Evolutionary conservation across 192 early-diverging fungal species (phyloP).

Genomic region (Coemansia sp.): DNA sequence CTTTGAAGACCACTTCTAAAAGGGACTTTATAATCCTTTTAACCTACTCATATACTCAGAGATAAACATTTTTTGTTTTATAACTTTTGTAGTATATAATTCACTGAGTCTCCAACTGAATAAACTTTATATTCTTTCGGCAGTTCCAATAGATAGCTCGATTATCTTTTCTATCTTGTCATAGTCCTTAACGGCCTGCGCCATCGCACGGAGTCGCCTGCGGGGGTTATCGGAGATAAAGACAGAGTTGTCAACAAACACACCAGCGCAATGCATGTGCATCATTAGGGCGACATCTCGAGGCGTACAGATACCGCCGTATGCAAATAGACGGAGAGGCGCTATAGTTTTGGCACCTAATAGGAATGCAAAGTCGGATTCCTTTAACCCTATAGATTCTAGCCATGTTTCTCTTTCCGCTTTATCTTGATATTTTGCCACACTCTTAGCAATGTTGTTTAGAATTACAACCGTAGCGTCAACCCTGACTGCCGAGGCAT

Average conservation of each 20-base stretch:
- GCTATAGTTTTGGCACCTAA: neutral
- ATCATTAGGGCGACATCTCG: slow-evolving; percentile 7
- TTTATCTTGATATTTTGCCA: neutral
- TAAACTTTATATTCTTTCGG: neutral
- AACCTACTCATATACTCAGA: too few relatives aligned
- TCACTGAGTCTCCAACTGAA: too few relatives aligned
- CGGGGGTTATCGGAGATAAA: neutral
- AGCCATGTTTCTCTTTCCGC: neutral
- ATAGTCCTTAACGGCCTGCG: neutral
- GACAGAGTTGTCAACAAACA: neutral
- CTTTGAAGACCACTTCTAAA: too few relatives aligned
- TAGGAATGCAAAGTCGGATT: neutral
- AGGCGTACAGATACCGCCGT: neutral
- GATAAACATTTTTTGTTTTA: too few relatives aligned
- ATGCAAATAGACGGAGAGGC: neutral
- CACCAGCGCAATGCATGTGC: neutral
- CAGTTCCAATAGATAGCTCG: neutral
- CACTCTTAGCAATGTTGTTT: neutral
- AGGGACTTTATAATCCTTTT: too few relatives aligned
- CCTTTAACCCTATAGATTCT: neutral
- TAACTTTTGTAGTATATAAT: too few relatives aligned
- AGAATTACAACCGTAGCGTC: neutral
- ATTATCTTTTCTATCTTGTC: neutral
- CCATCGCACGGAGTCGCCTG: neutral
- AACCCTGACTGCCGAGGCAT: neutral